Evolutionary conservation across 495 filamentous ascomycete genomes (phyloP), one percentile per base, ranked within the genome.

Genomic region (Alectoria sarmentosa): DNA sequence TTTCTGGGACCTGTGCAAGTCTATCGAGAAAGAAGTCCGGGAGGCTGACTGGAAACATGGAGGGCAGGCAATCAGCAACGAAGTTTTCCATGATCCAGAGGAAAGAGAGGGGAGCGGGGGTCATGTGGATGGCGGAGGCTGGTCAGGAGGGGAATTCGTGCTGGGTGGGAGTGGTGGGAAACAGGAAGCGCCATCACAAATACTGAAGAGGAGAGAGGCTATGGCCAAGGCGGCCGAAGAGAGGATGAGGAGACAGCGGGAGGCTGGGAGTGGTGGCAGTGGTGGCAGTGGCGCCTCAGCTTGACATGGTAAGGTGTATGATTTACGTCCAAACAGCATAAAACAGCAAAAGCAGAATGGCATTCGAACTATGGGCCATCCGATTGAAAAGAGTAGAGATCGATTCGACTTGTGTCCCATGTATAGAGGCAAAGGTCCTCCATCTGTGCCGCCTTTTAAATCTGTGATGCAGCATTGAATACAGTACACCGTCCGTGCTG

Each of bases 21-120:
- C 86, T 79, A 91, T 98, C 72, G 94, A 97, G 80, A 80, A 76
- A 65, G 92, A 96, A 82, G 92, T 96, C 36, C 89, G 88, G 61
- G 73, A 69, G 64, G 86, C 78, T 55, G 94, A 96, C 79, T 96
- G 86, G 85, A 87, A 75, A 69, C 75, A 73, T 26, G 85, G 86
- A 0, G 92, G 92, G 10, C 74, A 80, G 52, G 81, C 76, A 23
- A 74, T 95, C 6, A 86, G 83, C 23, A 78, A 79, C 28, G 76
- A 87, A 65, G 88, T 89, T 66, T 90, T 88, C 73, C 92, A 90
- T 76, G 84, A 86, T 67, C 85, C 86, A 6, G 73, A 73, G 9
- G 87, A 86, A 69, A 79, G 77, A 73, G 81, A 67, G 23, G 73
- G 67, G 13, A 85, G 80, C 38, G 85, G 83, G 66, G 80, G 83